Percentiles rank a stretch among this genome's conserved stretches.
These are phyloP conservation scores for Phaseolus lunatus DNA, from an alignment of 306 rosid species.

Conservation along the genomic window DNA sequence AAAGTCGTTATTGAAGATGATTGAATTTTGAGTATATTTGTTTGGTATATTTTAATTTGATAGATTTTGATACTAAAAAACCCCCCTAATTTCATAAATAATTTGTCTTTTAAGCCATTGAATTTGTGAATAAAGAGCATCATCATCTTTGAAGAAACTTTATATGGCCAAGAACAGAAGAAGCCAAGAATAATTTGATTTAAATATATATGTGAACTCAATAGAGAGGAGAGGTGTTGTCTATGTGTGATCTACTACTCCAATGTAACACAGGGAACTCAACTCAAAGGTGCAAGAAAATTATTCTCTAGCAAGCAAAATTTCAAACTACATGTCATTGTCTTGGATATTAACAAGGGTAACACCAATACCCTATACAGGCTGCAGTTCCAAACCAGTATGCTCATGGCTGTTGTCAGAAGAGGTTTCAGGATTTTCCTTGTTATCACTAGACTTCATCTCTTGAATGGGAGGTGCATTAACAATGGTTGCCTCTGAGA, in stretches of 20 bases:
- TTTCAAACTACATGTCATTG: slow-evolving; percentile 27
- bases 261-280: slow-evolving; percentile 13
- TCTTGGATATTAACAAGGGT: slow-evolving; percentile 25
- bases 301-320: slow-evolving; percentile 38
- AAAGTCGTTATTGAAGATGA: too few species aligned
- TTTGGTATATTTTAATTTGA: too few species aligned
- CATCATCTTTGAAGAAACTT: slow-evolving; percentile 6
- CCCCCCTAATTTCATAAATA: too few species aligned
- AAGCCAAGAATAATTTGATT: background rate
- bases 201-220: background rate
- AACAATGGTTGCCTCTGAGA: slow-evolving; percentile 70
- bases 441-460: slow-evolving; percentile 68
- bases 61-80: too few species aligned
- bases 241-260: slow-evolving; percentile 34
- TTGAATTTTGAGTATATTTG: too few species aligned
- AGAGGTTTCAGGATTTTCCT: slow-evolving; percentile 54
- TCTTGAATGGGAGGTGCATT: slow-evolving; percentile 87
- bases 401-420: slow-evolving; percentile 52
- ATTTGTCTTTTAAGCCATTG: background rate
- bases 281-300: slow-evolving; percentile 8
- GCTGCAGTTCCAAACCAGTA: slow-evolving; percentile 77
- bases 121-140: background rate
- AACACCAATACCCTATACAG: slow-evolving; percentile 49
- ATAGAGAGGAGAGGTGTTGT: background rate
- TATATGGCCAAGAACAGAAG: background rate